These are phyloP conservation scores for Zizania palustris DNA, from an alignment of 202 grass and related monocot species.

Conservation along the genomic window DNA sequence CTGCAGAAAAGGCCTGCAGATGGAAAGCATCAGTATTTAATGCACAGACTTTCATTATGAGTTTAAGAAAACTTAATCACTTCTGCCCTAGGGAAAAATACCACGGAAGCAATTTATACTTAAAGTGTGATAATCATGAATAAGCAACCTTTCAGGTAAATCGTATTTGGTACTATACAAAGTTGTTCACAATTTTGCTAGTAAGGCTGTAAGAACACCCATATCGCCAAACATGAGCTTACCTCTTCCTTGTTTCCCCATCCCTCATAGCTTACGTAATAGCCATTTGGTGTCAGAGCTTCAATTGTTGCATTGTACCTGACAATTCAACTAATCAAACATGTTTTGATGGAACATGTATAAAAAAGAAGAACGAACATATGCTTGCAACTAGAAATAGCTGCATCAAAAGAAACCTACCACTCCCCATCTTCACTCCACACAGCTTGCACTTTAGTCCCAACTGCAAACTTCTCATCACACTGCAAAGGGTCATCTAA, in stretches of 20 bases:
- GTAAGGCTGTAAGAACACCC: constrained; percentile 8
- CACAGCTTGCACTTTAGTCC: constrained; percentile 94
- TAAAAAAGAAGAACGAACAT: constrained; percentile 16
- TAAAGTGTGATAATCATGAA: background rate
- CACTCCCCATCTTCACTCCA: constrained; percentile 97
- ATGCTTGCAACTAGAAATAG: constrained; percentile 21
- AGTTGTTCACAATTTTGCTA: background rate
- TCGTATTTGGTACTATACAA: constrained; percentile 28
- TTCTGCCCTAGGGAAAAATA: background rate
- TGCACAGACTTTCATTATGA: background rate
- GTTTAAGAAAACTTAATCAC: background rate
- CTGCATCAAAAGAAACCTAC: constrained; percentile 49
- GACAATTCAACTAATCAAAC: constrained; percentile 77
- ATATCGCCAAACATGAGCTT: background rate
- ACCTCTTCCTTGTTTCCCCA: constrained; percentile 99
- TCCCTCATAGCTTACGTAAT: constrained; percentile 72
- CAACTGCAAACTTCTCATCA: constrained; percentile 61
- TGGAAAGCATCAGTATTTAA: constrained; percentile 5
- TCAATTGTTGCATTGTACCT: constrained; percentile 97
- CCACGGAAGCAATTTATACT: background rate
- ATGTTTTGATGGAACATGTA: constrained; percentile 45
- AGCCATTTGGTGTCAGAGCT: constrained; percentile 69
- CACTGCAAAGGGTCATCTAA: constrained; percentile 45
- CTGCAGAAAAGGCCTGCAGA: background rate
- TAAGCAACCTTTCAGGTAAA: background rate